These are phyloP conservation scores for Boeremia exigua DNA, from an alignment of 2,329 filamentous ascomycete species.

Conservation along the genomic window DNA sequence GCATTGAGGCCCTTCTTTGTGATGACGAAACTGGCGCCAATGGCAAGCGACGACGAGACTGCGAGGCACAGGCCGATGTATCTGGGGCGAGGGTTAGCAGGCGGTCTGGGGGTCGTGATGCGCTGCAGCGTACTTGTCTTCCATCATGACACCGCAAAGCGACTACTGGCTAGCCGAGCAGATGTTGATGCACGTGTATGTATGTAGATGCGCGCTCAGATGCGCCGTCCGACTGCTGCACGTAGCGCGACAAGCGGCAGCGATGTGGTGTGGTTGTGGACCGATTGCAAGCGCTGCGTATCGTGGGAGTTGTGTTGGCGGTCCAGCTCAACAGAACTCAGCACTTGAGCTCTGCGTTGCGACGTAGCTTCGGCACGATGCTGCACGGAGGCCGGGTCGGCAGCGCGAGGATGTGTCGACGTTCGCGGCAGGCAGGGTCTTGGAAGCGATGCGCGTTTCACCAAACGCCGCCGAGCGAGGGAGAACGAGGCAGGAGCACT, in stretches of 20 bases:
- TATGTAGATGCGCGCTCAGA: conserved; percentile 1
- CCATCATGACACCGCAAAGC: conserved; percentile 37
- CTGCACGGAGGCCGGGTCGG: conserved; percentile 3
- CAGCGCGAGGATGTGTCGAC: conserved; percentile 1
- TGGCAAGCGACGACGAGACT: conserved; percentile 44
- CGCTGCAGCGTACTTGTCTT: conserved; percentile 49
- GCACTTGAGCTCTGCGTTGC: conserved; percentile 18
- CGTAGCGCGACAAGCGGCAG: not conserved
- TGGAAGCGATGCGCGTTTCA: conserved; percentile 20
- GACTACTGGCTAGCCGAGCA: conserved; percentile 16
- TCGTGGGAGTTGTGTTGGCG: not conserved
- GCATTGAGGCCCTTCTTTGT: conserved; percentile 98
- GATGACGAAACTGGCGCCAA: conserved; percentile 87
- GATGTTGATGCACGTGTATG: not conserved
- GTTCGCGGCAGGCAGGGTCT: conserved; percentile 7
- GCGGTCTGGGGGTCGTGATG: not conserved
- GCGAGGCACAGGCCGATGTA: conserved; percentile 51
- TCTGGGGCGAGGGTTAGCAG: conserved; percentile 42
- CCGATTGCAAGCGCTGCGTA: conserved; percentile 1
- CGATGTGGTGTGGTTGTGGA: conserved; percentile 14
- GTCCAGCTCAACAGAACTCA: conserved; percentile 7
- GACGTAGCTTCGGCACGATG: conserved; percentile 3
- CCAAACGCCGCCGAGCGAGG: conserved; percentile 10
- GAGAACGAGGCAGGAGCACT: conserved; percentile 5
- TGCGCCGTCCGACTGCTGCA: conserved; percentile 4